Base-by-base conservation (phyloP, 768 basidiomycete species). In the Xerocomellus amylosporus region DNA sequence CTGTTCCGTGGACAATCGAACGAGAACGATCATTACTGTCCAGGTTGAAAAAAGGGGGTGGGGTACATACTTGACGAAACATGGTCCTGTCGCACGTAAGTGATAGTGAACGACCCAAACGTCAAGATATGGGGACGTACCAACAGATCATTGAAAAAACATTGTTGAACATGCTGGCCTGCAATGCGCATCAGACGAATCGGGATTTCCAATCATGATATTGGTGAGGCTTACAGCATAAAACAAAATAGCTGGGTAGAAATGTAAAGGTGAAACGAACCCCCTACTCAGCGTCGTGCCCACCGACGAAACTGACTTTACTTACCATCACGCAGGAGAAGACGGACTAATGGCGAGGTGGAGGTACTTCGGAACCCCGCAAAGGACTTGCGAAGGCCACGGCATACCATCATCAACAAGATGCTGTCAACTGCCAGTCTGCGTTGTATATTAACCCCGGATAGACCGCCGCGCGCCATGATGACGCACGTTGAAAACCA, bases 261-360 rank as follows among this genome's bases (percentile, higher is more conserved):
- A 2, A 9, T 28, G 7, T 28, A 28, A 28, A 28, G 28, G 28
- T 28, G 8, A 28, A 28, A 38, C 5, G 9, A 8, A 38, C 28
- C 4, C 28, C 26, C 26, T 28, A 28, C 8, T 28, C 8, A 28
- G 8, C 9, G 28, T 9, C 28, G 8, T 28, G 28, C 28, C 28
- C 8, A 9, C 28, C 28, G 28, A 28, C 28, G 28, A 28, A 28
- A 8, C 28, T 2, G 28, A 28, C 7, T 9, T 9, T 22, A 3
- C 63, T 55, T 44, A 68, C 67, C 66, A n/a, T 68, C 68, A 45
- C 66, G 58, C n/a, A 45, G 17, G 15, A 68, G 67, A 37, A 59
- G 45, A 33, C 7, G 36, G 8, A 59, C 15, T 24, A 71, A 51
- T 2, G 30, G 46, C 13, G 46, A 48, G 26, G 28, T 28, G 28